Evolutionary conservation across 805 yeast species (phyloP), one percentile per base, ranked within the genome.

Genomic region (Debaryomyces maramus): DNA sequence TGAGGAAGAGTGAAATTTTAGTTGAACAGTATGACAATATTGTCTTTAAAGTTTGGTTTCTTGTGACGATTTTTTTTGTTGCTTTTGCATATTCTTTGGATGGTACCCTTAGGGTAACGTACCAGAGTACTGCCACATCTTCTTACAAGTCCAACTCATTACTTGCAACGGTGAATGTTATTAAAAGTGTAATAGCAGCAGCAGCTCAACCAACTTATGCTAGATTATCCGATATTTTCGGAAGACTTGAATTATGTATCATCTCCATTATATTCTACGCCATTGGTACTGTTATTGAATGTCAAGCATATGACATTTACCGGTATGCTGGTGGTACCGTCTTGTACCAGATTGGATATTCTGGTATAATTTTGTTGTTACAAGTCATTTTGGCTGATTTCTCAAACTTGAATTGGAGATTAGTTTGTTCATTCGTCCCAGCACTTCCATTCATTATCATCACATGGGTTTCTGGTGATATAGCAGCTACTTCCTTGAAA

Each of bases 391-490:
- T 80, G 43, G 81, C 87, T 2, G 95, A 85, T 60, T 70, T 78
- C 53, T 81, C 90, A 6, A 70, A 74, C 45, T 68, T 85, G 52
- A 82, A 78, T 56, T 82, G 88, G 85, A 78, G 93, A 67, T 70
- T 85, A 50, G 68, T 78, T 33, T 75, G 72, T 49, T 77, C 84
- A 24, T 79, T 81, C 48, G 65, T 81, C 26, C 88, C 90, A 17
- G 78, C 88, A 3, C 68, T 80, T 52, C 91, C 91, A 2, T 82
- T 75, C 51, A 77, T 85, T 51, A 80, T 86, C 61, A 85, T 83
- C 61, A 81, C 91, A 11, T 86, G 93, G 93, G 72, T 84, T 41
- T 63, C 81, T 20, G 91, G 88, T 54, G 67, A 80, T 50, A 67
- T 85, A 34, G 61, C 75, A 11, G 47, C 58, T 6, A 61, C 61